These are phyloP conservation scores for Musa beccarii DNA, from an alignment of 176 grass and related monocot species.

Conservation along the genomic window DNA sequence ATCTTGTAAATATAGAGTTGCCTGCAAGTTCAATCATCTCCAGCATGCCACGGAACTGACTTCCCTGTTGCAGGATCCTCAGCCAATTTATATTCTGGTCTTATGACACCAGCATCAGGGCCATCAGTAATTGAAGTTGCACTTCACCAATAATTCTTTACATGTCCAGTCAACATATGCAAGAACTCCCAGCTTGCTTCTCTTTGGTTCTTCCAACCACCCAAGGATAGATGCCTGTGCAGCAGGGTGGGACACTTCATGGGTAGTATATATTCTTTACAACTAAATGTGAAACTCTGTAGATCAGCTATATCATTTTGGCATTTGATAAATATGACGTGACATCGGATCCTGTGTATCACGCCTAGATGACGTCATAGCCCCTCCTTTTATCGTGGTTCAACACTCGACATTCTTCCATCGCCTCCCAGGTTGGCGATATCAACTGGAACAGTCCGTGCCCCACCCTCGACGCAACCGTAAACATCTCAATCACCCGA, in stretches of 20 bases:
- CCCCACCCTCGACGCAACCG: too few relatives aligned
- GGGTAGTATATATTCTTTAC: conserved; percentile 13
- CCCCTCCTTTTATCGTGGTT: too few relatives aligned
- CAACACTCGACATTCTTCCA: too few relatives aligned
- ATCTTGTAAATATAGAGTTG: conserved; percentile 13
- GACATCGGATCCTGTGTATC: too few relatives aligned
- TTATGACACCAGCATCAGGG: conserved; percentile 11
- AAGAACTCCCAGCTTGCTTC: conserved; percentile 19
- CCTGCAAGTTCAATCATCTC: conserved; percentile 42
- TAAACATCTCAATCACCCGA: too few relatives aligned
- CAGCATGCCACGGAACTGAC: conserved; percentile 10
- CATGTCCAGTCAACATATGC: conserved; percentile 14
- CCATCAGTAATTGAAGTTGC: conserved; percentile 10
- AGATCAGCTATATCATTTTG: not conserved
- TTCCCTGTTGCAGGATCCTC: conserved; percentile 12
- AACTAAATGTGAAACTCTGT: not conserved
- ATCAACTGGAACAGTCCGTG: too few relatives aligned
- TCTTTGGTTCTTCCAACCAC: conserved; percentile 16
- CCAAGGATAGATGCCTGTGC: conserved; percentile 15
- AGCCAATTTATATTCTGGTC: conserved; percentile 16
- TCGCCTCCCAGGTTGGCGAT: too few relatives aligned
- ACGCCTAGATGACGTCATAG: too few relatives aligned
- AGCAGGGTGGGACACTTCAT: conserved; percentile 21
- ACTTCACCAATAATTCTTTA: conserved; percentile 14
- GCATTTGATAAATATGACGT: too few relatives aligned